A percentile compares a stretch with the other conserved stretches of the same genome.
Conservation (phyloP, 1,139 yeast genomes). For the Diutina catenulata region DNA sequence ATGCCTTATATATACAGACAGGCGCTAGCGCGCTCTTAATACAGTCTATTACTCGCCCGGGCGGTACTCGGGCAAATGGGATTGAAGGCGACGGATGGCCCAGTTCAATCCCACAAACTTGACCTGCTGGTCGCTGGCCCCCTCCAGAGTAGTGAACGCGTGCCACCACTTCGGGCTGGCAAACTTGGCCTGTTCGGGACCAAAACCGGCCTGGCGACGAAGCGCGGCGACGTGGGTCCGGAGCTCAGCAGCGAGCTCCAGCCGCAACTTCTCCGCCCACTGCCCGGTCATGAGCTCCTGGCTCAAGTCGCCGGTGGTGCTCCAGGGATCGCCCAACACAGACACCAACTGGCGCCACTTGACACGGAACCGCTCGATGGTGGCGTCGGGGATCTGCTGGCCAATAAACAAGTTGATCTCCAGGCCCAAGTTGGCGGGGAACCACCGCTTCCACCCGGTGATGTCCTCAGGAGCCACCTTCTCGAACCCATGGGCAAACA, state of each 20-base stretch:
- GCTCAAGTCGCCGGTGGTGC: slow-evolving; percentile 46
- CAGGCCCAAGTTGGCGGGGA: slow-evolving; percentile 59
- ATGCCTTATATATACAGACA: too few species aligned
- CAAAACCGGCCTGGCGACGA: slow-evolving; percentile 38
- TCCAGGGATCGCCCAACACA: slow-evolving; percentile 33
- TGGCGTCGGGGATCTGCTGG: slow-evolving; percentile 48
- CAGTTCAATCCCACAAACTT: slow-evolving; percentile 65
- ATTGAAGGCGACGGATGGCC: slow-evolving; percentile 65
- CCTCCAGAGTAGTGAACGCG: slow-evolving; percentile 49
- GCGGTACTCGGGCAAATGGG: slow-evolving; percentile 33
- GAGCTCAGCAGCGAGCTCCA: slow-evolving; percentile 56
- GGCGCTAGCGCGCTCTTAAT: too few species aligned
- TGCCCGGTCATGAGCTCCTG: slow-evolving; percentile 50
- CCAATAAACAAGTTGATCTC: slow-evolving; percentile 66
- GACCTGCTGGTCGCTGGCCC: slow-evolving; percentile 54
- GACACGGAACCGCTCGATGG: slow-evolving; percentile 46
- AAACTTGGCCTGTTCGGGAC: slow-evolving; percentile 42
- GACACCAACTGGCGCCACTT: slow-evolving; percentile 59
- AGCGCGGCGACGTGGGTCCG: slow-evolving; percentile 53
- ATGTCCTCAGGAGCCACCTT: slow-evolving; percentile 73
- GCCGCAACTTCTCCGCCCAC: slow-evolving; percentile 52
- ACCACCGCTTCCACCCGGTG: slow-evolving; percentile 42
- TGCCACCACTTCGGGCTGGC: slow-evolving; percentile 66
- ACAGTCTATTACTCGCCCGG: slow-evolving; percentile 6
- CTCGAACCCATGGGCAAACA: slow-evolving; percentile 79